Conservation (phyloP, 768 basidiomycete species). For the Suillus variegatus region DNA sequence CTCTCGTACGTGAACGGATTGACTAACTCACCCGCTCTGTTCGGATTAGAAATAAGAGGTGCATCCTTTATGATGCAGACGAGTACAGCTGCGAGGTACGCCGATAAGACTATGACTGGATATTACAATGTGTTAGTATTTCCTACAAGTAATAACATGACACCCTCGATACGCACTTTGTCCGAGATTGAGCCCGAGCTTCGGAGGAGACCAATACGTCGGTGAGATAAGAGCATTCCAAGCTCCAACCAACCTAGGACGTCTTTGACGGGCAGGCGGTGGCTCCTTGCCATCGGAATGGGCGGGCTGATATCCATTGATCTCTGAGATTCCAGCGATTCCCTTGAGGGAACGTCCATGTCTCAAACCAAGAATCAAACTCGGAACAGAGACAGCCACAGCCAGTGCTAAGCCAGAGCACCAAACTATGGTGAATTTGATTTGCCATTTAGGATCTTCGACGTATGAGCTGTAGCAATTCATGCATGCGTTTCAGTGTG, state of each 20-base stretch:
- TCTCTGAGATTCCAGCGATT: slow-evolving; percentile 56
- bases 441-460: slow-evolving; percentile 77
- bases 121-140: slow-evolving; percentile 5
- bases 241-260: slow-evolving; percentile 23
- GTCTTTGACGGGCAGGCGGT: neutral
- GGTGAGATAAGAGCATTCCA: slow-evolving; percentile 37
- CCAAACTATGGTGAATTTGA: slow-evolving; percentile 75
- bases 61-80: slow-evolving; percentile 63
- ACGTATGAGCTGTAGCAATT: slow-evolving; percentile 61
- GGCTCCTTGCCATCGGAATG: neutral
- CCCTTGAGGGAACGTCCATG: slow-evolving; percentile 44
- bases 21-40: slow-evolving; percentile 61
- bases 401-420: slow-evolving; percentile 10
- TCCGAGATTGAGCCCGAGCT: slow-evolving; percentile 52
- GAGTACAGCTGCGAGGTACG: slow-evolving; percentile 59
- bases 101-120: slow-evolving; percentile 56
- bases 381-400: slow-evolving; percentile 43
- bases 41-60: slow-evolving; percentile 67
- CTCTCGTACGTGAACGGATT: neutral
- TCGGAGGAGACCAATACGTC: slow-evolving; percentile 51
- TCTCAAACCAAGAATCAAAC: slow-evolving; percentile 38
- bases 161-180: slow-evolving; percentile 51
- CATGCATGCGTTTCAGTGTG: neutral
- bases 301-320: slow-evolving; percentile 32
- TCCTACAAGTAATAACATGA: neutral